Evolutionary conservation across 2,329 filamentous ascomycete species (phyloP), one percentile per base, ranked within the genome.

Genomic region (Neofusicoccum cordaticola): DNA sequence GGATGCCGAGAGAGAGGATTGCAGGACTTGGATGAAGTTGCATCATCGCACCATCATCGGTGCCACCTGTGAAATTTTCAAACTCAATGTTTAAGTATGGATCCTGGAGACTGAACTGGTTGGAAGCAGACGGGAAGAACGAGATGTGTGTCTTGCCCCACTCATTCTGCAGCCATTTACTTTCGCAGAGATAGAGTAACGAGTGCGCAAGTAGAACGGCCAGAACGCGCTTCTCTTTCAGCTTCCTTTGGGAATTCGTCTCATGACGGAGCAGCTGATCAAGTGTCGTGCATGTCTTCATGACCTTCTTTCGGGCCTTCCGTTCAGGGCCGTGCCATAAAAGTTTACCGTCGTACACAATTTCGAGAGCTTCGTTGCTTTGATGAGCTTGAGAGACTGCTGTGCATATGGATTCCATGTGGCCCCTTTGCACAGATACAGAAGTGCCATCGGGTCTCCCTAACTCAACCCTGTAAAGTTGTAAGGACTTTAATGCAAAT

Each of bases 121-220:
- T 13, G 2, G 34, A 15, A 1, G 11, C n/a, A 6, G 48, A 34
- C 13, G 27, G 9, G 27, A 51, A 34, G 48, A 58, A 31, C 22
- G 42, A 45, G n/a, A 42, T 53, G n/a, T 51, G 45, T 3, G 51
- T 47, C 44, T 64, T 64, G 39, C 62, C 45, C 27, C 42, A 47
- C 42, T 61, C 52, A 15, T 61, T 31, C 12, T 41, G 19, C 19
- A 50, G 11, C 62, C 51, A 61, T 8, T 27, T 41, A n/a, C 39
- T 27, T 4, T 47, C 41, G 1, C 17, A 58, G 4, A 64, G 57
- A 15, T 47, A 15, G 2, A 64, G 52, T n/a, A 64, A n/a, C 1
- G 62, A 31, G n/a, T 64, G 62, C 27, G 62, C 62, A 11, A 64
- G 53, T 27, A 64, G 34, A 3, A 64, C 62, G n/a, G 52, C 51